Evolutionary conservation across 202 grass and related monocot species (phyloP).

Genomic region (Alloteropsis angusta): DNA sequence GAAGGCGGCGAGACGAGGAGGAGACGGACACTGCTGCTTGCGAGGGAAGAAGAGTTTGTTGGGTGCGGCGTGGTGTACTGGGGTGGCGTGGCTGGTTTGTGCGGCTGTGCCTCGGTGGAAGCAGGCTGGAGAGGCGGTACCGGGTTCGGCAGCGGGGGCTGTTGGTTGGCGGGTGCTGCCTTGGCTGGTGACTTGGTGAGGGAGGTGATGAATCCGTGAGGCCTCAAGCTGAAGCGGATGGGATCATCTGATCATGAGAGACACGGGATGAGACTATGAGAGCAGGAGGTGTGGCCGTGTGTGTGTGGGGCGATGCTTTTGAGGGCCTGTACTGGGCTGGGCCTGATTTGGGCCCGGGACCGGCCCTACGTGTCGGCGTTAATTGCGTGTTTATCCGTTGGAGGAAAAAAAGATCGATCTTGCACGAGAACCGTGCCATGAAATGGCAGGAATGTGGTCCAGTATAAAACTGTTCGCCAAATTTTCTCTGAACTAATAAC

Average conservation of each 20-base stretch:
- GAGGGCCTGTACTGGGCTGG: neutral
- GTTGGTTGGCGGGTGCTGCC: neutral
- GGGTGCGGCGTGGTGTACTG: neutral
- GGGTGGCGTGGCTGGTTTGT: neutral
- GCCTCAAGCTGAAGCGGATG: neutral
- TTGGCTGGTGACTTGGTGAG: neutral
- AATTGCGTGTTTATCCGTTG: neutral
- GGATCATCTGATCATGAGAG: neutral
- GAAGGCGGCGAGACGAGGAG: neutral
- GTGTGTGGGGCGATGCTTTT: neutral
- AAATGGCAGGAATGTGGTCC: neutral
- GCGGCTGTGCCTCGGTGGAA: neutral
- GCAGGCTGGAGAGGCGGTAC: neutral
- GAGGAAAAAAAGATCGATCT: neutral
- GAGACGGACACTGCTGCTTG: neutral
- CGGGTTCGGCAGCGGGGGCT: neutral
- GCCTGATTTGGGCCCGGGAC: neutral
- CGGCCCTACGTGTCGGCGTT: neutral
- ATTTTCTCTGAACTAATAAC: neutral
- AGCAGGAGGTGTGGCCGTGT: neutral
- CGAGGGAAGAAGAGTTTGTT: conserved; percentile 17
- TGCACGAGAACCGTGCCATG: neutral
- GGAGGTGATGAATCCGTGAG: neutral
- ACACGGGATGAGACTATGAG: too few relatives aligned
- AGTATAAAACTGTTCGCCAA: neutral